phyloP scores from a whole-genome alignment of 2,329 filamentous ascomycete species.

The Ophiostoma novo-ulmi region DNA sequence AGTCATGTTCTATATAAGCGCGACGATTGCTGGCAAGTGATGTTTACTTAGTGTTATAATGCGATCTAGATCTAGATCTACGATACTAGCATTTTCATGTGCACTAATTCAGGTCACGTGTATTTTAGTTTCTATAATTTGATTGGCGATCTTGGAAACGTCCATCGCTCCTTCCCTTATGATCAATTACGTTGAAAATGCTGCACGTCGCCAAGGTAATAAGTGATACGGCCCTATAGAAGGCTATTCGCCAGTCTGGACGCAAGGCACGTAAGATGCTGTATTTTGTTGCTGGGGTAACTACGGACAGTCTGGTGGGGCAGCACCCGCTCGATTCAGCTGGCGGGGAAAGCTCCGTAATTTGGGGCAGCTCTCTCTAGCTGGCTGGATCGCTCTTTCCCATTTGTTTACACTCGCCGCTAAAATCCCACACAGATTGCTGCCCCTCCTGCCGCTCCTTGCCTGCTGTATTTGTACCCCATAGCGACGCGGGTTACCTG shows the following conservation, averaged over 20 bases:
- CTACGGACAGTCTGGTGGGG: constrained; percentile 25
- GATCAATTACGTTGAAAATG: not conserved
- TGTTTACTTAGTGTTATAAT: too few relatives aligned
- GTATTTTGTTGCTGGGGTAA: constrained; percentile 31
- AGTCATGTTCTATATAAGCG: too few relatives aligned
- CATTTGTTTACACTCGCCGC: constrained; percentile 7
- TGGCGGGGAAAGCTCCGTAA: constrained; percentile 9
- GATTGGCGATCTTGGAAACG: not conserved
- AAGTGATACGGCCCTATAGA: not conserved
- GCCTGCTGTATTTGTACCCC: constrained; percentile 20
- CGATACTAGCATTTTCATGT: too few relatives aligned
- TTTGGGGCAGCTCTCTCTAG: not conserved
- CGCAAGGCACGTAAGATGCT: constrained; percentile 15
- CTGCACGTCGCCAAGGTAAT: not conserved
- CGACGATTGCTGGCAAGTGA: too few relatives aligned
- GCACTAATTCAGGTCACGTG: not conserved
- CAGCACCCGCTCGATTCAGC: constrained; percentile 10
- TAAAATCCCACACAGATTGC: not conserved
- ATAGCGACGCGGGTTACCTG: constrained; percentile 22
- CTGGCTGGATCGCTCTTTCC: constrained; percentile 11
- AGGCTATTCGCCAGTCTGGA: not conserved
- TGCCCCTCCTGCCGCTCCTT: not conserved
- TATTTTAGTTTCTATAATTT: too few relatives aligned
- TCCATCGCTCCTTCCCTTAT: not conserved
- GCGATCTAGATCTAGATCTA: too few relatives aligned